phyloP scores from a whole-genome alignment of 345 rosid genomes.

The Arabis alpina region DNA sequence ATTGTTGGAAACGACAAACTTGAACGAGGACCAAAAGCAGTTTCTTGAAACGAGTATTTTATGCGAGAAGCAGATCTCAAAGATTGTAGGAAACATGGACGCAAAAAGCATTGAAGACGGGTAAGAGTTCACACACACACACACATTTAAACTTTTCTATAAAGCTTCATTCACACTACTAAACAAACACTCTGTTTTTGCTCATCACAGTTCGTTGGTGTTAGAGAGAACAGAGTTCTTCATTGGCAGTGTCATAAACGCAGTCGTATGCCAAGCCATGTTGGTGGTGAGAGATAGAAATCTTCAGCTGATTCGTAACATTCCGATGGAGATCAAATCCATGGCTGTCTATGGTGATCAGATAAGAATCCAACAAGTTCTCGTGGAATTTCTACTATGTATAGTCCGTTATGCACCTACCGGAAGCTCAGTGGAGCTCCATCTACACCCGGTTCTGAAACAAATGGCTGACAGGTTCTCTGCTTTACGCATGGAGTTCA shows the following conservation, averaged over 20 bases:
- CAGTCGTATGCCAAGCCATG: slow-evolving; percentile 95
- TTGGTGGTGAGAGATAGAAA: slow-evolving; percentile 67
- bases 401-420: slow-evolving; percentile 72
- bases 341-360: slow-evolving; percentile 83
- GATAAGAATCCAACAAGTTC: slow-evolving; percentile 80
- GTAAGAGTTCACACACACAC: slow-evolving; percentile 47
- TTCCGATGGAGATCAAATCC: slow-evolving; percentile 81
- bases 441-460: slow-evolving; percentile 61
- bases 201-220: slow-evolving; percentile 60
- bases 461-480: slow-evolving; percentile 57
- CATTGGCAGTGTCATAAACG: slow-evolving; percentile 76
- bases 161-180: slow-evolving; percentile 2
- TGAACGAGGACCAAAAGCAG: slow-evolving; percentile 88
- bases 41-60: slow-evolving; percentile 79
- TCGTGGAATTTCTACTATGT: slow-evolving; percentile 79
- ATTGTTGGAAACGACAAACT: slow-evolving; percentile 69
- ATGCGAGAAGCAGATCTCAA: slow-evolving; percentile 86
- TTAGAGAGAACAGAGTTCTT: slow-evolving; percentile 81
- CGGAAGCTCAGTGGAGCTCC: slow-evolving; percentile 80
- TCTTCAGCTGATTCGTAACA: slow-evolving; percentile 80
- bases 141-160: neutral
- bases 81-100: slow-evolving; percentile 68
- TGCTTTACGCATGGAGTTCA: slow-evolving; percentile 70
- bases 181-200: neutral
- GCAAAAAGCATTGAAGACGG: slow-evolving; percentile 77